Evolutionary conservation across 768 basidiomycete genomes (phyloP).

Genomic region (Tylopilus balloui): DNA sequence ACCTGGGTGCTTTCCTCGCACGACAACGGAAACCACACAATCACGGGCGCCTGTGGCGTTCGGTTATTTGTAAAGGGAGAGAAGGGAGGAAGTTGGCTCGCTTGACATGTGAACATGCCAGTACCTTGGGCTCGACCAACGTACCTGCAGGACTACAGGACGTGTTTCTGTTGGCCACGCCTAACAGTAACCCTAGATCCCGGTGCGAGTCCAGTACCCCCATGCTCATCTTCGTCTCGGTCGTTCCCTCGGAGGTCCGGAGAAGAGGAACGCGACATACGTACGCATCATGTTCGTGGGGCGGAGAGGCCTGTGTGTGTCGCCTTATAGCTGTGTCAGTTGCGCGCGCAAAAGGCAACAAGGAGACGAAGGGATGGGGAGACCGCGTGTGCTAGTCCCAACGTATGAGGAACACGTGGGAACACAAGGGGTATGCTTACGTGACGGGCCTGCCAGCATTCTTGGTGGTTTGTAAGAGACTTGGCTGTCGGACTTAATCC

Average conservation of each 20-base stretch:
- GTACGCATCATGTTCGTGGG: conserved; percentile 5
- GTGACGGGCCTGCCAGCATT: neutral
- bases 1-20: conserved; percentile 4
- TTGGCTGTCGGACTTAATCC: conserved; percentile 2
- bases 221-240: neutral
- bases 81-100: neutral
- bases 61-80: neutral
- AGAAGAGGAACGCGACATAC: conserved; percentile 4
- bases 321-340: conserved; percentile 8
- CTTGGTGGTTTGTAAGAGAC: neutral
- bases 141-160: neutral
- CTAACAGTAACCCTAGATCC: neutral
- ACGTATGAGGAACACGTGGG: conserved; percentile 10
- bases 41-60: neutral
- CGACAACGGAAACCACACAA: neutral
- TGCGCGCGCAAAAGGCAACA: neutral
- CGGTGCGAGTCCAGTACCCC: neutral
- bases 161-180: neutral
- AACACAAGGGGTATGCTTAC: conserved; percentile 9
- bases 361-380: neutral
- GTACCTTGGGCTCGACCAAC: neutral
- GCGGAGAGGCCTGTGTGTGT: neutral
- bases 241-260: conserved; percentile 24
- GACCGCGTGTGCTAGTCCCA: conserved; percentile 16
- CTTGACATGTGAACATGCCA: conserved; percentile 1